Evolutionary conservation across 164 flowering plant species (phyloP).

Genomic region (Litsea cubeba): DNA sequence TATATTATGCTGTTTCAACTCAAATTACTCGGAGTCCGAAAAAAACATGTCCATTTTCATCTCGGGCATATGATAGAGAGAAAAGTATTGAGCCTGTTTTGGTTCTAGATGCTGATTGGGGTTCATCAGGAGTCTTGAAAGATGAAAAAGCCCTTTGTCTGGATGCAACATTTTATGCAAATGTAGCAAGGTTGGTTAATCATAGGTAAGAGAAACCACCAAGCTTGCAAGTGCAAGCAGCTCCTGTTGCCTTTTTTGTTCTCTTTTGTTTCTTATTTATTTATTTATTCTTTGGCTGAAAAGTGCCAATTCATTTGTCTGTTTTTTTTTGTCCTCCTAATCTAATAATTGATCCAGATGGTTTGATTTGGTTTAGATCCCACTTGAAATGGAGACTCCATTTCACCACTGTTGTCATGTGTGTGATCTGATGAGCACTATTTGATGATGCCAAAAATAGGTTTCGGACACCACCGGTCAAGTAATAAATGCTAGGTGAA

Average conservation of each 20-base stretch:
- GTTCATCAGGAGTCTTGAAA: slow-evolving; percentile 41
- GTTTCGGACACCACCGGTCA: no score
- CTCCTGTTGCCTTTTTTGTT: no score
- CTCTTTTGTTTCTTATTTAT: no score
- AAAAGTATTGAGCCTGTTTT: slow-evolving; percentile 36
- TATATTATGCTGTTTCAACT: no score
- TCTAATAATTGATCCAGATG: slow-evolving; percentile 36
- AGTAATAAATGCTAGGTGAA: no score
- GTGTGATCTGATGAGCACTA: slow-evolving; percentile 11
- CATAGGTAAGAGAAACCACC: slow-evolving; percentile 41
- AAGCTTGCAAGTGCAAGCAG: no score
- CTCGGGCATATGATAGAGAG: slow-evolving; percentile 20
- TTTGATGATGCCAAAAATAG: no score
- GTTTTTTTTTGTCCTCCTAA: neutral
- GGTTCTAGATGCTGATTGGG: slow-evolving; percentile 84
- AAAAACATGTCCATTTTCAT: no score
- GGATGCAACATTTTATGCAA: slow-evolving; percentile 74
- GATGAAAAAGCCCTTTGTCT: slow-evolving; percentile 77
- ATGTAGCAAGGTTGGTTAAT: slow-evolving; percentile 80
- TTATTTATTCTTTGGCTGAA: neutral
- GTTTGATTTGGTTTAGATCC: slow-evolving; percentile 70
- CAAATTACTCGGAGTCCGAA: no score
- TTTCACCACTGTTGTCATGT: slow-evolving; percentile 83
- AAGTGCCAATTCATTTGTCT: neutral
- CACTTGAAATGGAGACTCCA: slow-evolving; percentile 86